phyloP scores from a whole-genome alignment of 2,329 filamentous ascomycete genomes.

The Penicillium freii region DNA sequence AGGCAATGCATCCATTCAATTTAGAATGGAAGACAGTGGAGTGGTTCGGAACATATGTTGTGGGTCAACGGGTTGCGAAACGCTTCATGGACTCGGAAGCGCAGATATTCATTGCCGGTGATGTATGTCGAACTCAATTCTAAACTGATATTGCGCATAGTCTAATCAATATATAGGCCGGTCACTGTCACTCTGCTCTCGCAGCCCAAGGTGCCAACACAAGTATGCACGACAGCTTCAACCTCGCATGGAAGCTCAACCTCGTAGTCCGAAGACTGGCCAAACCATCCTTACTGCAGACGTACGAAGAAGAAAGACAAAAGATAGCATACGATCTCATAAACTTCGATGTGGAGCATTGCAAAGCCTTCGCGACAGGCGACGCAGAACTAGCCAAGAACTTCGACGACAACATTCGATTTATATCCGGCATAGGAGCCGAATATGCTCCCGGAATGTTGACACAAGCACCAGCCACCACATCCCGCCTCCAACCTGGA shows the following conservation, averaged over 20 bases:
- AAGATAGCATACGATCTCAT: conserved; percentile 35
- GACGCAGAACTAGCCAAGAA: conserved; percentile 66
- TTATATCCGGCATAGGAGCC: conserved; percentile 70
- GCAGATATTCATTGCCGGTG: conserved; percentile 51
- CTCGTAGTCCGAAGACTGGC: conserved; percentile 28
- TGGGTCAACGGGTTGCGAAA: conserved; percentile 50
- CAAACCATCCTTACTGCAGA: conserved; percentile 22
- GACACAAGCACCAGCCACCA: conserved; percentile 45
- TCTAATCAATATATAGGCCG: conserved; percentile 21
- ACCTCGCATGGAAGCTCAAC: conserved; percentile 39
- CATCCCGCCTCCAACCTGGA: conserved; percentile 43
- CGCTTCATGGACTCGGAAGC: conserved; percentile 45
- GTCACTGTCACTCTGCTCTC: conserved; percentile 33
- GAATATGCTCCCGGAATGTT: conserved; percentile 64
- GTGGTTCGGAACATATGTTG: conserved; percentile 53
- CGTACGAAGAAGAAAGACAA: conserved; percentile 33
- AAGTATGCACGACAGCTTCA: conserved; percentile 39
- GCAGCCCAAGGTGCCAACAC: conserved; percentile 39
- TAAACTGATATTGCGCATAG: neutral
- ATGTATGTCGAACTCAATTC: conserved; percentile 29
- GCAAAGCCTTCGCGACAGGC: conserved; percentile 56
- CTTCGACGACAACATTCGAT: conserved; percentile 68
- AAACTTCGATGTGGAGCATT: conserved; percentile 43
- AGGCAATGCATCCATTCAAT: conserved; percentile 47
- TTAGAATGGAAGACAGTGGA: conserved; percentile 46